Conservation (phyloP, 2,329 filamentous ascomycete genomes). For the Fusarium piperis region DNA sequence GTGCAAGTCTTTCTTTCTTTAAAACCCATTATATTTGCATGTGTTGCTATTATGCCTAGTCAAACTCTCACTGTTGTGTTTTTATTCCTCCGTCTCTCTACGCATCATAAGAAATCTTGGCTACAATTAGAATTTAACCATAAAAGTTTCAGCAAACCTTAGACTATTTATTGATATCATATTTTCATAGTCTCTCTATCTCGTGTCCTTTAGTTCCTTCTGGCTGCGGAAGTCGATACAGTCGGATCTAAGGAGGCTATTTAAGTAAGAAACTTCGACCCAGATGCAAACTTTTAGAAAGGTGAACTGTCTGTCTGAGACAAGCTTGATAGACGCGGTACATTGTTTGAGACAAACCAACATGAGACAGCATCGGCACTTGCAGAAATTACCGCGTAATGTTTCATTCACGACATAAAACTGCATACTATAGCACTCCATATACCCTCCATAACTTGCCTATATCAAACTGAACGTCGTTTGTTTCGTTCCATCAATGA, state of each 20-base stretch:
- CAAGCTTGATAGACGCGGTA: background rate
- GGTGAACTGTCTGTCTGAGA: background rate
- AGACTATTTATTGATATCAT: background rate
- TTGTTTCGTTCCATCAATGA: background rate
- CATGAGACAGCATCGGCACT: background rate
- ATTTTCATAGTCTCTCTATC: background rate
- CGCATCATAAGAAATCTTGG: background rate
- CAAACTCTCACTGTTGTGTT: background rate
- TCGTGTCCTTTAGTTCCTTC: rapidly evolving
- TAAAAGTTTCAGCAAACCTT: background rate
- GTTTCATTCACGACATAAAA: background rate
- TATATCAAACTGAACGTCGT: background rate
- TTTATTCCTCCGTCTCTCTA: background rate
- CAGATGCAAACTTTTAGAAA: background rate
- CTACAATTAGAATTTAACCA: background rate
- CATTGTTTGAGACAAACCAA: background rate
- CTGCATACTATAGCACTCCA: background rate
- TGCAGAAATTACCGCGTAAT: background rate
- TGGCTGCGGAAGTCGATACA: background rate
- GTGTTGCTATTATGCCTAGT: background rate
- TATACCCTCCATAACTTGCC: background rate
- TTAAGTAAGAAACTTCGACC: background rate
- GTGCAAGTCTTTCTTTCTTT: background rate
- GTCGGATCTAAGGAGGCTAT: background rate
- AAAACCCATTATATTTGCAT: background rate